These are phyloP conservation scores for Amanita phalloides DNA, from an alignment of 768 basidiomycete genomes.

Conservation along the genomic window DNA sequence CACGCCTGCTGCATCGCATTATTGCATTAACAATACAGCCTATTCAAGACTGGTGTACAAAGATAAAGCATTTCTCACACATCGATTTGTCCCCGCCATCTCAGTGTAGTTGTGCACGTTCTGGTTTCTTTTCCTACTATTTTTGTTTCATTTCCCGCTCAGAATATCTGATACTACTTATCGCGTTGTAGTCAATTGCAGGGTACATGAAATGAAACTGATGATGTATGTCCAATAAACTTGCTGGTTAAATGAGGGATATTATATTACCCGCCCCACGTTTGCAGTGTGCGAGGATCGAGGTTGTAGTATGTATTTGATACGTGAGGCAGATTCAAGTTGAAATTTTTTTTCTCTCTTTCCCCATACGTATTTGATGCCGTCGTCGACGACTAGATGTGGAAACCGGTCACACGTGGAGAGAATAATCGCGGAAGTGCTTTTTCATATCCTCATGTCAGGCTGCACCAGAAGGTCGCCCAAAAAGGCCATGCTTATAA, in stretches of 20 bases:
- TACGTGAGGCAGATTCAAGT: neutral
- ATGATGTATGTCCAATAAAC: neutral
- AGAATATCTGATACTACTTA: neutral
- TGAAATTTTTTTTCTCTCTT: neutral
- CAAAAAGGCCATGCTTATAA: neutral
- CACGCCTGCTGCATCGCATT: neutral
- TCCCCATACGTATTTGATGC: neutral
- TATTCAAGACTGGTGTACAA: neutral
- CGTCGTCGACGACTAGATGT: neutral
- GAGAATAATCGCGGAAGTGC: neutral
- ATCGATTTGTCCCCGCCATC: conserved; percentile 12
- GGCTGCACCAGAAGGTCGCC: neutral
- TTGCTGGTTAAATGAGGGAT: neutral
- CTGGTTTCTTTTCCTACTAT: neutral
- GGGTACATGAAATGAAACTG: neutral
- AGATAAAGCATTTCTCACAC: conserved; percentile 3
- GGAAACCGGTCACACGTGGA: neutral
- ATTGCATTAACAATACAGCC: neutral
- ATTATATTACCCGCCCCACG: neutral
- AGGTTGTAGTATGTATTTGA: neutral
- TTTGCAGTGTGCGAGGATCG: neutral
- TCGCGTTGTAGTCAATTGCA: neutral
- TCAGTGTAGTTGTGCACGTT: conserved; percentile 12
- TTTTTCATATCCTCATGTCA: neutral
- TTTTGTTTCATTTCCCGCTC: neutral